Evolutionary conservation across 148 eudicot species (phyloP), one percentile per base, ranked within the genome.

Genomic region (Rhododendron simsii): DNA sequence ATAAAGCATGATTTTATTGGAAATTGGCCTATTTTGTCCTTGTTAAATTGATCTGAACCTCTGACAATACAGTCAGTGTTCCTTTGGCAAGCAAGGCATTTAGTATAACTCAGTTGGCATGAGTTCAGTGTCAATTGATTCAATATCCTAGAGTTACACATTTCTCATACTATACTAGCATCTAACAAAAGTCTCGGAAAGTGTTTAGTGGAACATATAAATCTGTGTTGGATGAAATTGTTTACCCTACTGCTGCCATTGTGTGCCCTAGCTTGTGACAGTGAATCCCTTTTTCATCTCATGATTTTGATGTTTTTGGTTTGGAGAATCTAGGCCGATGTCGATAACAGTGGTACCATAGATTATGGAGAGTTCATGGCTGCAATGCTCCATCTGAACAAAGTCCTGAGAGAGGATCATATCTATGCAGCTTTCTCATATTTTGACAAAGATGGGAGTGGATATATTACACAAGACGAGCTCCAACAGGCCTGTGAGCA

Each of bases 271-370:
- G 63, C 61, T 80, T 48, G 61, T 59, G 41, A 13, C 76, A 5
- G 37, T 69, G 37, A 69, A 39, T 35, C 67, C n/a, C 55, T 44
- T 50, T 59, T 78, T 18, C 35, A 16, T 20, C 23, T 21, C 65
- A 83, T 44, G 15, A 79, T 30, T 53, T 63, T 51, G 12, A 80
- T n/a, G 8, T 28, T 44, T 82, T 76, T 63, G 78, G 55, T 78
- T 37, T 83, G 77, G 77, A 65, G 37, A 35, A 53, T 78, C 55
- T 89, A 94, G 94, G 95, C 96, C 1, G 95, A 92, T 88, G 86
- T 92, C 50, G 95, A 92, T 85, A 91, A 92, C 86, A 92, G 92
- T 84, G 96, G 94, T 57, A 91, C 95, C n/a, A 91, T 90, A 67
- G 94, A 92, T 84, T 94, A 92, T 80, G 92, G 89, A 18, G 95